These are phyloP conservation scores for Psidium friedrichsthalianum DNA, from an alignment of 345 rosid species.

Conservation along the genomic window DNA sequence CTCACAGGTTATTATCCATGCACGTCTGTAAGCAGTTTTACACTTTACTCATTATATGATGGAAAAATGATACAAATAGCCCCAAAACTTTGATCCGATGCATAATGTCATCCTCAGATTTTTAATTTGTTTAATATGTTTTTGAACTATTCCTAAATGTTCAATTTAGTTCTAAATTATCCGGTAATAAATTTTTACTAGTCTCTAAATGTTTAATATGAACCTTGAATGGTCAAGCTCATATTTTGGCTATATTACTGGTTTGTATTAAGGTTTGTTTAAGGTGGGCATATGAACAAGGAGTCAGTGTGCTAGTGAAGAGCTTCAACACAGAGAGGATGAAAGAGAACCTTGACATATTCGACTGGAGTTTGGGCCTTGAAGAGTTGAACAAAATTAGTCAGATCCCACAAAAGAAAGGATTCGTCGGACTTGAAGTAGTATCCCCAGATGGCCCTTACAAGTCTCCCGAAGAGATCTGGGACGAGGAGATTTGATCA, in stretches of 20 bases:
- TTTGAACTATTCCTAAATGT: neutral
- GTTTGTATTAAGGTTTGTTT: conserved; percentile 5
- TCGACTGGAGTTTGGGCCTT: conserved; percentile 14
- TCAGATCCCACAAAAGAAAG: conserved; percentile 12
- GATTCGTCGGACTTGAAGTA: neutral
- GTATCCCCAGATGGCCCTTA: conserved; percentile 11
- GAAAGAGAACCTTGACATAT: conserved; percentile 11
- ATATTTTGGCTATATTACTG: neutral
- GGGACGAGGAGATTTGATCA: conserved; percentile 18
- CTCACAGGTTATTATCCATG: neutral
- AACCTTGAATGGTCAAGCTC: neutral
- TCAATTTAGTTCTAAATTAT: neutral
- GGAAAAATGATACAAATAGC: neutral
- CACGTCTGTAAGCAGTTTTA: neutral
- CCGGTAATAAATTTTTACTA: neutral
- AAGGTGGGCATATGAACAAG: conserved; percentile 32
- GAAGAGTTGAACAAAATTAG: conserved; percentile 12
- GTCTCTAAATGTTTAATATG: neutral
- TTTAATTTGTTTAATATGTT: neutral
- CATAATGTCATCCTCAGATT: neutral
- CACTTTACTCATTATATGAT: neutral
- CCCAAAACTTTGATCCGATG: neutral
- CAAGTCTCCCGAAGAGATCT: conserved; percentile 10
- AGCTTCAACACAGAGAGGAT: conserved; percentile 22
- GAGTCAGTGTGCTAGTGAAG: conserved; percentile 11